Evolutionary conservation across 164 flowering plant genomes (phyloP).

Genomic region (Macadamia integrifolia): DNA sequence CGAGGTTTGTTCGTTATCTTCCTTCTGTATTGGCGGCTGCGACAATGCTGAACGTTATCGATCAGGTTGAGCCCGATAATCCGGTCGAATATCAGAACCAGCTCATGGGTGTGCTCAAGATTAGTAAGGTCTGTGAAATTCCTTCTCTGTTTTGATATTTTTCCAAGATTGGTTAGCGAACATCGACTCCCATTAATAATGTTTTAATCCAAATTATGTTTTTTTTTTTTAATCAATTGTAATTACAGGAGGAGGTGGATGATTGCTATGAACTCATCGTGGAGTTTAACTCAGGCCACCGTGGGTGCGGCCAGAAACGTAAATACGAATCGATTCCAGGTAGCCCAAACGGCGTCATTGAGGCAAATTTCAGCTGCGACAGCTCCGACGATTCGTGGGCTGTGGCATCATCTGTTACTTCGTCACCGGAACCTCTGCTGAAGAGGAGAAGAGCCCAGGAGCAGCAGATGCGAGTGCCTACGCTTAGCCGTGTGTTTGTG

Average conservation of each 20-base stretch:
- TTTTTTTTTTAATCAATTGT: not conserved
- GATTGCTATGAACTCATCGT: constrained; percentile 50
- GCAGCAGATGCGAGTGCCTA: constrained; percentile 41
- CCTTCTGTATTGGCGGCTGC: constrained; percentile 72
- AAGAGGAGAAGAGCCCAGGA: constrained; percentile 53
- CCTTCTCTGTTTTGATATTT: not conserved
- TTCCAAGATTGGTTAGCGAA: not conserved
- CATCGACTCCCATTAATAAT: not conserved
- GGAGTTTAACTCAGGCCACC: constrained; percentile 19
- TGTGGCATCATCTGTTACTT: constrained; percentile 30
- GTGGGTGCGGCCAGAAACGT: constrained; percentile 33
- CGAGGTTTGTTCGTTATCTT: constrained; percentile 31
- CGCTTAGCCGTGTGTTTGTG: constrained; percentile 31
- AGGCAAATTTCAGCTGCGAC: constrained; percentile 63
- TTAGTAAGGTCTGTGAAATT: constrained; percentile 44
- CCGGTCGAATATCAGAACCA: constrained; percentile 47
- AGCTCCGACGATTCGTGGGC: constrained; percentile 61
- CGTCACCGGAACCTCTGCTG: constrained; percentile 47
- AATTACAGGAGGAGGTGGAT: constrained; percentile 47
- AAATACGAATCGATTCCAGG: constrained; percentile 31
- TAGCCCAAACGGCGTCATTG: constrained; percentile 69
- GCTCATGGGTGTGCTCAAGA: constrained; percentile 51
- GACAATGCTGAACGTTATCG: constrained; percentile 55
- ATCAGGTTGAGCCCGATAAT: constrained; percentile 49
- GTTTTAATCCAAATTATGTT: not conserved